Conservation (phyloP, 768 basidiomycete species). For the Tulasnella sp. region DNA sequence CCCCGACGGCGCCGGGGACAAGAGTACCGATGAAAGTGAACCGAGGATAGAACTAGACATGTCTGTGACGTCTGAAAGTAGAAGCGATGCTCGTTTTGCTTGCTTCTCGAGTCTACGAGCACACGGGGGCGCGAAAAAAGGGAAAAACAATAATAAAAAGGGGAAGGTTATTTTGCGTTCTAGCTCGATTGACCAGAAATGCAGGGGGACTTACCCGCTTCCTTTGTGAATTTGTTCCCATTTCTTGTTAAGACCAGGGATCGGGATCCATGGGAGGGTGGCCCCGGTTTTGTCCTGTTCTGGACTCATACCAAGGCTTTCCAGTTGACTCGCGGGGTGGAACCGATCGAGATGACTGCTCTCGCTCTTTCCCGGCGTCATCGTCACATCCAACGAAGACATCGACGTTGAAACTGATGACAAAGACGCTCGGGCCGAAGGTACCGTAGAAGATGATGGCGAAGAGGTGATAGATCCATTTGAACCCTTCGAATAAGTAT, state of each 20-base stretch:
- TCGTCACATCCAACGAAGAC: constrained; percentile 13
- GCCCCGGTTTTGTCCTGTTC: constrained; percentile 5
- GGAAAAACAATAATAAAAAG: not conserved
- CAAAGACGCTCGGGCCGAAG: constrained; percentile 18
- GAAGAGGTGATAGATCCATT: constrained; percentile 2
- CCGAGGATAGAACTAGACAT: constrained; percentile 27
- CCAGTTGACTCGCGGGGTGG: not conserved
- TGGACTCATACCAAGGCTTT: constrained; percentile 15
- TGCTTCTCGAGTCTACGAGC: constrained; percentile 32
- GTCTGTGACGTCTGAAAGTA: constrained; percentile 32
- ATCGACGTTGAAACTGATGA: constrained; percentile 21
- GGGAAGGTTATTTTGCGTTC: constrained; percentile 5
- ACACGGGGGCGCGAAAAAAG: not conserved
- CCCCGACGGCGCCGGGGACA: constrained; percentile 23
- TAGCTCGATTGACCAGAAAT: not conserved
- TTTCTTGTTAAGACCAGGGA: constrained; percentile 33
- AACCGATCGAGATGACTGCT: constrained; percentile 4
- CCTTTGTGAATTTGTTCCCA: constrained; percentile 34
- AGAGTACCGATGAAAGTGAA: constrained; percentile 25
- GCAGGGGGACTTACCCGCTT: constrained; percentile 30
- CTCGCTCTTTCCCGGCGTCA: not conserved
- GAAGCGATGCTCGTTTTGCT: constrained; percentile 33
- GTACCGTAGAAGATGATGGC: not conserved
- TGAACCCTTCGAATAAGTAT: constrained; percentile 1
- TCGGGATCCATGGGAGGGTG: constrained; percentile 24